Evolutionary conservation across 768 basidiomycete genomes (phyloP), one percentile per base, ranked within the genome.

Genomic region (Rhodocollybia butyracea): DNA sequence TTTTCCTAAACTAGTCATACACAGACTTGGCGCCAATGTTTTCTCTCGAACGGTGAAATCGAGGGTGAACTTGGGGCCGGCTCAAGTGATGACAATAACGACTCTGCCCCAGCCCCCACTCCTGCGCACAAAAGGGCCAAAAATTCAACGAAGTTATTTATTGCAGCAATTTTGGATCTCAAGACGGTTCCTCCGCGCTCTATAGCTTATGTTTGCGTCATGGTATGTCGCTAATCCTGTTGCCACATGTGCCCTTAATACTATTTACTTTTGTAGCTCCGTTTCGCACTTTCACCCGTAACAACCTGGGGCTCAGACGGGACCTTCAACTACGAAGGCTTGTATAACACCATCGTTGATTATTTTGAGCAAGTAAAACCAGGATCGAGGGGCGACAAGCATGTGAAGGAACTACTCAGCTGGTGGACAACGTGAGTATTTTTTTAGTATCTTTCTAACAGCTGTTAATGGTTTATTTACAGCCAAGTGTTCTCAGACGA

Each of bases 201-300:
- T 0, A 61, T 68, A 29, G 62, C 67, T 15, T 68, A 68, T 40
- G 57, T 58, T 2, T 59, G 60, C 26, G 64, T 66, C 2, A 64
- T 67, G 51, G 67, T 66, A 34, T 8, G 53, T 62, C 5, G 12
- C 8, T 43, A 43, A 11, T 43, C 42, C 19, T 24, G 19, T 19
- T 43, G 42, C 8, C 11, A 24, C 22, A 7, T 11, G 21, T 24
- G 34, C 31, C 26, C 10, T 51, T 19, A n/a, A n/a, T 40, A 15
- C 39, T 17, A 29, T 32, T 43, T 36, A 19, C 27, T 21, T 24
- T 12, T 47, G 5, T 31, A 64, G 63, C 46, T 64, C 12, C 46
- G 54, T 10, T 64, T 64, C 30, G 56, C 57, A 5, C 22, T 63
- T 7, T 64, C 60, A 3, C 51, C 13, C n/a, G 38, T 22, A 22